A percentile compares a stretch with the other conserved stretches of the same genome.
These are phyloP conservation scores for Aspergillus quadrilineatus DNA, from an alignment of 2,329 filamentous ascomycete genomes.

Conservation along the genomic window DNA sequence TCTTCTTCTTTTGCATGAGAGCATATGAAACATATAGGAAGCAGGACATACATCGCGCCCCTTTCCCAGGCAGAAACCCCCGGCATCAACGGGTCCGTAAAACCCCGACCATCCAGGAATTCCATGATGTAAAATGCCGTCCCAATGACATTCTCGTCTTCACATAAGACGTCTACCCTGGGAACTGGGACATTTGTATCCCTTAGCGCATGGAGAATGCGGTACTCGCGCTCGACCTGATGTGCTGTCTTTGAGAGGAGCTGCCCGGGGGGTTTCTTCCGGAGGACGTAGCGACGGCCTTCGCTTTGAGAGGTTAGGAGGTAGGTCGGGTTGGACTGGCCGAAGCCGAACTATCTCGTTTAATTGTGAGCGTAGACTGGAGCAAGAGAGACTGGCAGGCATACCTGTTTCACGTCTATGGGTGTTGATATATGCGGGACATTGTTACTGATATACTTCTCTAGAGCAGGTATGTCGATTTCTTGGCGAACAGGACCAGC, in stretches of 20 bases:
- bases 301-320: conserved; percentile 74
- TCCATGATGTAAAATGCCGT: conserved; percentile 98
- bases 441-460: conserved; percentile 71
- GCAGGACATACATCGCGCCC: conserved; percentile 59
- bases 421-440: conserved; percentile 81
- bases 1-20: too few species aligned
- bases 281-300: conserved; percentile 72
- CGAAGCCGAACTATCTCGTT: conserved; percentile 79
- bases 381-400: not conserved
- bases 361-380: not conserved
- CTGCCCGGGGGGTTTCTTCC: conserved; percentile 93
- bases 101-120: conserved; percentile 89
- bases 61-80: conserved; percentile 67
- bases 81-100: conserved; percentile 82
- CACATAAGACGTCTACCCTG: conserved; percentile 77
- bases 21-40: too few species aligned
- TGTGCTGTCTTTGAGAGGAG: conserved; percentile 92
- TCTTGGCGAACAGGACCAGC: conserved; percentile 62
- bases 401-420: conserved; percentile 82
- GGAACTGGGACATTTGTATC: conserved; percentile 82
- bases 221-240: conserved; percentile 92
- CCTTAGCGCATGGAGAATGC: conserved; percentile 79
- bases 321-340: conserved; percentile 96
- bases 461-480: conserved; percentile 77
- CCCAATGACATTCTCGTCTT: conserved; percentile 75